Percentiles rank a stretch among this genome's conserved stretches.
phyloP scores from a whole-genome alignment of 192 early-diverging fungal genomes.

The Chytriomyces confervae region DNA sequence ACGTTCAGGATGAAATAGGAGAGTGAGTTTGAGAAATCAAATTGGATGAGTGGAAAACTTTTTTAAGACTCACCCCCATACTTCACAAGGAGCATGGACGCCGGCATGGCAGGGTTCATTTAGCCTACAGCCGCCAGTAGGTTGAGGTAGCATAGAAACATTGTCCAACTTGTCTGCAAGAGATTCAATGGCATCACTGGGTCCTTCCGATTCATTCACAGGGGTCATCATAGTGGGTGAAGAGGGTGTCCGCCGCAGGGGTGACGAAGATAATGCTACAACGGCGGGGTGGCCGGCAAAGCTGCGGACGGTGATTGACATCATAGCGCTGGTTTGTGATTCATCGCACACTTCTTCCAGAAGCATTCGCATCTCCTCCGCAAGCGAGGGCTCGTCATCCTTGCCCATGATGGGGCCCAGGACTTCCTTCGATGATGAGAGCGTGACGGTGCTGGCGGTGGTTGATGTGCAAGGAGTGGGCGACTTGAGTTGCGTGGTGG shows the following conservation, averaged over 20 bases:
- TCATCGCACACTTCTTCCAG: slow-evolving; percentile 11
- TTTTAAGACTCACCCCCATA: background rate
- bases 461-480: background rate
- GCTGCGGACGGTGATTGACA: slow-evolving; percentile 30
- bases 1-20: background rate
- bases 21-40: background rate
- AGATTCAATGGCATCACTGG: background rate
- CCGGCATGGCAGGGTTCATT: slow-evolving; percentile 5
- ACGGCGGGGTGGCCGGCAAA: background rate
- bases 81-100: background rate
- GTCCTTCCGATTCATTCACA: background rate
- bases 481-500: background rate
- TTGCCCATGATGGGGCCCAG: slow-evolving; percentile 25
- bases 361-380: slow-evolving; percentile 19
- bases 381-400: slow-evolving; percentile 19
- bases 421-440: background rate
- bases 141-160: background rate
- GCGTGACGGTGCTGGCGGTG: background rate
- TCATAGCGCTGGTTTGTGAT: slow-evolving; percentile 1
- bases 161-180: background rate
- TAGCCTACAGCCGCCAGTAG: slow-evolving; percentile 1
- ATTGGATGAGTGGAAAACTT: background rate
- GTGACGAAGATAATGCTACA: no score
- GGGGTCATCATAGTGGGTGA: background rate
- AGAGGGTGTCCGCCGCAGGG: no score